Percentiles rank a stretch among this genome's conserved stretches.
Conservation (phyloP, 176 grass and related monocot genomes). For the Zoysia pacifica region DNA sequence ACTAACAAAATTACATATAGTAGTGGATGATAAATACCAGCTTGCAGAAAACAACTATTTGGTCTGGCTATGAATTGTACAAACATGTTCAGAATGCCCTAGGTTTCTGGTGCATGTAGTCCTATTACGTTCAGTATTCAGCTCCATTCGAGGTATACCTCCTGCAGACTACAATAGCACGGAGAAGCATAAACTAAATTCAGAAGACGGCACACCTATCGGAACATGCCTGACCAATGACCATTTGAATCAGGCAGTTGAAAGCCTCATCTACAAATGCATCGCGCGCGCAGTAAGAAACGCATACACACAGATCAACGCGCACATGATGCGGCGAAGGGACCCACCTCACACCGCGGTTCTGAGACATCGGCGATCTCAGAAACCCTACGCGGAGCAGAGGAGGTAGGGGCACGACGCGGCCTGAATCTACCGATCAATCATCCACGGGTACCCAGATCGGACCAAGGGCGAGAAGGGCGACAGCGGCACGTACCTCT, state of each 20-base stretch:
- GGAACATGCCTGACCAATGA: not conserved
- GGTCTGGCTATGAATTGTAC: not conserved
- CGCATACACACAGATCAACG: not conserved
- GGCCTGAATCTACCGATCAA: constrained; percentile 3
- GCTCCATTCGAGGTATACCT: not conserved
- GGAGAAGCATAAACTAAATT: not conserved
- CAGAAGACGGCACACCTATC: not conserved
- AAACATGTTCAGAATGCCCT: not conserved
- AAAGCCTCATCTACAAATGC: constrained; percentile 1
- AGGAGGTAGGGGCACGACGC: not conserved
- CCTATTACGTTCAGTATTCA: not conserved
- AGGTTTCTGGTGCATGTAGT: not conserved
- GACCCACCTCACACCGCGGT: no score
- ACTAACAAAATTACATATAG: not conserved
- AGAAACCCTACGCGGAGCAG: constrained; percentile 28
- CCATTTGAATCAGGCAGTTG: not conserved
- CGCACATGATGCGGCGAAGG: no score
- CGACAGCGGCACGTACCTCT: constrained; percentile 27
- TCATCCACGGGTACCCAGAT: constrained; percentile 20
- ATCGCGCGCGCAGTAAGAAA: not conserved
- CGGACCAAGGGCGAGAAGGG: not conserved
- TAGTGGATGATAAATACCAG: not conserved
- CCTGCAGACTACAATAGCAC: not conserved
- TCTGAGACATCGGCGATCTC: no score
- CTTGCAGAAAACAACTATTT: not conserved